phyloP scores from a whole-genome alignment of 805 yeast genomes.

The Groenewaldozyma salmanticensis region DNA sequence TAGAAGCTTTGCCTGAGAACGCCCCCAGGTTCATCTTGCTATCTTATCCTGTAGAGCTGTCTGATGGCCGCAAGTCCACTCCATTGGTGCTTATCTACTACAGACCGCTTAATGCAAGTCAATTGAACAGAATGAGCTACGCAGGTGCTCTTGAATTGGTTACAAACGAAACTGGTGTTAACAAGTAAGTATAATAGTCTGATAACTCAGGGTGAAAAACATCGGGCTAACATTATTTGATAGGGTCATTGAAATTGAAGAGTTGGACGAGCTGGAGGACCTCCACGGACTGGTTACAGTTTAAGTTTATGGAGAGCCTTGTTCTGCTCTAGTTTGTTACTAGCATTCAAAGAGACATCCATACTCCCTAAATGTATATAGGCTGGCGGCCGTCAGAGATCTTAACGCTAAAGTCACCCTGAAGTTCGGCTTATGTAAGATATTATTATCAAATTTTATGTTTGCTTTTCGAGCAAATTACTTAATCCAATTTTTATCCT shows the following conservation, averaged over 20 bases:
- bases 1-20: constrained; percentile 73
- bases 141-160: constrained; percentile 84
- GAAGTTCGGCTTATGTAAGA: background rate
- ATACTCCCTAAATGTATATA: too few relatives aligned
- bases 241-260: constrained; percentile 51
- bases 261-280: constrained; percentile 62
- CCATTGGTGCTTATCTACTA: constrained; percentile 81
- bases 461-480: too few relatives aligned
- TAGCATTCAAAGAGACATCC: too few relatives aligned
- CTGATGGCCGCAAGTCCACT: constrained; percentile 63
- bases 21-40: constrained; percentile 66
- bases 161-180: constrained; percentile 69
- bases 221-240: background rate
- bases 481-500: too few relatives aligned
- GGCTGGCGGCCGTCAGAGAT: too few relatives aligned
- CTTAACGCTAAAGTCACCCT: too few relatives aligned
- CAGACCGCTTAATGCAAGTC: constrained; percentile 80
- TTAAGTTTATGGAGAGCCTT: too few relatives aligned
- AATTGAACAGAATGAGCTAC: constrained; percentile 73
- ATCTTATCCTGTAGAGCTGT: constrained; percentile 60
- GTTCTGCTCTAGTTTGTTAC: too few relatives aligned
- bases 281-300: constrained; percentile 28
- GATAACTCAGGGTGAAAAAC: background rate
- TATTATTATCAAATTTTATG: background rate
- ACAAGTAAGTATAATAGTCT: constrained; percentile 36